These are phyloP conservation scores for Starmerella sp. DNA, from an alignment of 805 yeast genomes.

Conservation along the genomic window DNA sequence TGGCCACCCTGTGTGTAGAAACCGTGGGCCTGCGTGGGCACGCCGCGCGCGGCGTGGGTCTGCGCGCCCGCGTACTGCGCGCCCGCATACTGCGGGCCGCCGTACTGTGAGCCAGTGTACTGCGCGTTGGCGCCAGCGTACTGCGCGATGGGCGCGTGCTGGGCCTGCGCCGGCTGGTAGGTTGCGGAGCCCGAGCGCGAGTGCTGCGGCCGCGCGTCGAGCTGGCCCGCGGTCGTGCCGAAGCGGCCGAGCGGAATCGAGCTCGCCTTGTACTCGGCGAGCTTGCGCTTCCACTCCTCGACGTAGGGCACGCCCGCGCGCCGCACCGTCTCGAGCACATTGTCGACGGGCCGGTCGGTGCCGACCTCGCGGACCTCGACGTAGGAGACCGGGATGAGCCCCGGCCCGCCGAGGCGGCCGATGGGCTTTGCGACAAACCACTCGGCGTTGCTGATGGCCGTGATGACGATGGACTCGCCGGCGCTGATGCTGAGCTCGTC, in stretches of 20 bases:
- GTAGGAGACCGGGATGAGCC: constrained; percentile 83
- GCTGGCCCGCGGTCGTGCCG: constrained; percentile 25
- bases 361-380: constrained; percentile 75
- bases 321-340: constrained; percentile 47
- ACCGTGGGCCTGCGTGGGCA: too few relatives aligned
- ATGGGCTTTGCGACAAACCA: constrained; percentile 98
- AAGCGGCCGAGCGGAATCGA: constrained; percentile 55
- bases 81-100: too few relatives aligned
- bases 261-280: constrained; percentile 86
- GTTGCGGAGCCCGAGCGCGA: background rate
- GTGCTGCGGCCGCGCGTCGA: background rate
- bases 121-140: too few relatives aligned
- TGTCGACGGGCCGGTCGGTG: constrained; percentile 48
- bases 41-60: too few relatives aligned
- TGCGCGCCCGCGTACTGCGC: too few relatives aligned
- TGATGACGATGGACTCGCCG: constrained; percentile 82
- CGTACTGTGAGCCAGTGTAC: too few relatives aligned
- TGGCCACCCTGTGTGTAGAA: too few relatives aligned
- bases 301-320: constrained; percentile 75
- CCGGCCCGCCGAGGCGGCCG: constrained; percentile 92
- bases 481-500: constrained; percentile 78
- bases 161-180: background rate
- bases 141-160: background rate
- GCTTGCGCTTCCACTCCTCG: constrained; percentile 86
- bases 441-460: constrained; percentile 93